A percentile compares a stretch with the other conserved stretches of the same genome.
These are phyloP conservation scores for Daldinia caldariorum DNA, from an alignment of 495 filamentous ascomycete genomes.

Conservation along the genomic window DNA sequence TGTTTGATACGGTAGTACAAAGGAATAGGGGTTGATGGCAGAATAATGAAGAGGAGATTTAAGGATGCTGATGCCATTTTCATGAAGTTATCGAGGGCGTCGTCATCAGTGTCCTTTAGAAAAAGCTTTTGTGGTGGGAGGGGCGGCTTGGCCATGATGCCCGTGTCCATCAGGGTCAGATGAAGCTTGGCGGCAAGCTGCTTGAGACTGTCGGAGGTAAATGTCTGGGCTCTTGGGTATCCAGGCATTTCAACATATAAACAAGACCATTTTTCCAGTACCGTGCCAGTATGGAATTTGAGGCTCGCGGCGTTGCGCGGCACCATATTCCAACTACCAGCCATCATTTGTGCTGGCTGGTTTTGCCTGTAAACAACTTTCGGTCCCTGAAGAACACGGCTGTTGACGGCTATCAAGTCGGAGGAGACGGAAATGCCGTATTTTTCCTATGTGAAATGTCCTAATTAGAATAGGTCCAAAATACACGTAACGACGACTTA, in stretches of 20 bases:
- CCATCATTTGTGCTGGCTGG: not conserved
- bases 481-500: not conserved
- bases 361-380: constrained; percentile 57
- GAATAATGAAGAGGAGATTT: constrained; percentile 50
- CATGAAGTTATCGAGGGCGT: constrained; percentile 18
- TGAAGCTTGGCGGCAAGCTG: not conserved
- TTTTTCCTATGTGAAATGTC: constrained; percentile 9
- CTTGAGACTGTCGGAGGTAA: not conserved
- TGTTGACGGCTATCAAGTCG: constrained; percentile 65
- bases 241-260: constrained; percentile 14
- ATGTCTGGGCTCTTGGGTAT: not conserved
- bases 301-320: not conserved
- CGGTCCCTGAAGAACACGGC: constrained; percentile 64
- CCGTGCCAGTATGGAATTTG: constrained; percentile 9
- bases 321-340: constrained; percentile 30
- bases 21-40: constrained; percentile 58
- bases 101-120: not conserved
- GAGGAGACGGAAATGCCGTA: constrained; percentile 61
- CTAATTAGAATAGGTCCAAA: not conserved
- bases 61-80: constrained; percentile 13
- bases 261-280: constrained; percentile 2
- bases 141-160: not conserved
- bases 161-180: not conserved
- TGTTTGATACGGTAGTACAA: constrained; percentile 72
- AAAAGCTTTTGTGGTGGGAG: not conserved